Percentiles rank a stretch among this genome's conserved stretches.
These are phyloP conservation scores for Pouteria campechiana DNA, from an alignment of 179 eudicot species.

Conservation along the genomic window DNA sequence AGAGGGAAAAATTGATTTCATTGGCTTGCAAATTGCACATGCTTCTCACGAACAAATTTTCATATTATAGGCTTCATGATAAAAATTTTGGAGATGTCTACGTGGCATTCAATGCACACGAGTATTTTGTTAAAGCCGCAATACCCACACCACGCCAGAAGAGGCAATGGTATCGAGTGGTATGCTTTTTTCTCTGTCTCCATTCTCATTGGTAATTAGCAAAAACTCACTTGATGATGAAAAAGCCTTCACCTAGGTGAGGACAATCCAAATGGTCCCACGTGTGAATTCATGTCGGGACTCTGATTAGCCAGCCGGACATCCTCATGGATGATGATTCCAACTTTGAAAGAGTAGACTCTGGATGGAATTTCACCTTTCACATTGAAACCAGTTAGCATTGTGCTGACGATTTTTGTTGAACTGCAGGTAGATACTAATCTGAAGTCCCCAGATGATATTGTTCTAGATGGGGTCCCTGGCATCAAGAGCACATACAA, in stretches of 20 bases:
- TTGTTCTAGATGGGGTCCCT: slow-evolving; percentile 60
- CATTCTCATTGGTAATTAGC: neutral
- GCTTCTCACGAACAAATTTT: too few species aligned
- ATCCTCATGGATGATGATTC: neutral
- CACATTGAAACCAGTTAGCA: too few species aligned
- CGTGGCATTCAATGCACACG: slow-evolving; percentile 92
- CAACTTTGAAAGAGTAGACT: neutral
- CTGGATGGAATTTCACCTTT: too few species aligned
- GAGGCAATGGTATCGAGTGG: slow-evolving; percentile 86
- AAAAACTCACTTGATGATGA: neutral
- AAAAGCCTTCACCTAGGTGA: too few species aligned
- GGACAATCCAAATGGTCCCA: too few species aligned
- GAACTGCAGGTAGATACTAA: slow-evolving; percentile 81
- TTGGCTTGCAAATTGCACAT: neutral
- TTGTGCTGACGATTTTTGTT: neutral
- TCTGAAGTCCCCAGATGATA: slow-evolving; percentile 64
- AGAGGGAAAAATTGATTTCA: too few species aligned
- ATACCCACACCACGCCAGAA: slow-evolving; percentile 70
- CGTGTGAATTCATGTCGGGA: too few species aligned
- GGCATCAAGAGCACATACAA: slow-evolving; percentile 43
- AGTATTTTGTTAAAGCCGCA: slow-evolving; percentile 50
- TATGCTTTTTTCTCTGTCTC: slow-evolving; percentile 21
- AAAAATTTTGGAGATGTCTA: slow-evolving; percentile 47
- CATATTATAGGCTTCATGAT: slow-evolving; percentile 56
- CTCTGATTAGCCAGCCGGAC: neutral